Evolutionary conservation across 768 basidiomycete genomes (phyloP), one percentile per base, ranked within the genome.

Genomic region (Leucocoprinus birnbaumii): DNA sequence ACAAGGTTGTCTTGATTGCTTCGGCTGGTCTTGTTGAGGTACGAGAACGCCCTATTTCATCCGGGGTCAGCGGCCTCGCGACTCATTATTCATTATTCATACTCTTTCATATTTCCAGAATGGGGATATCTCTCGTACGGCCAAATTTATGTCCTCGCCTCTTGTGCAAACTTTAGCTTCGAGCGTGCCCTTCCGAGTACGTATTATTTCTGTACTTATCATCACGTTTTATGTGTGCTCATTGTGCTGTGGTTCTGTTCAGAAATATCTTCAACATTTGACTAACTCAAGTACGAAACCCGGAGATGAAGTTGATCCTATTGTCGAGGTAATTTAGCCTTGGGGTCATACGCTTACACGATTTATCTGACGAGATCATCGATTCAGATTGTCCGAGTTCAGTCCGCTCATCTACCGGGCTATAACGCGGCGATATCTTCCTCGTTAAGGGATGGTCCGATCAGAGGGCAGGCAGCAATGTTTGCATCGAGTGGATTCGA

Each of bases 371-470:
- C 34, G 4, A 16, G 7, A 31, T 5, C 5, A 31, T n/a, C 8
- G 10, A 35, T 42, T 35, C n/a, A 87, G 83, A 84, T 91, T 53
- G 83, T 90, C 0, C 80, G 87, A n/a, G 71, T 89, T 11, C 89
- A 91, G 68, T 86, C 86, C 0, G 89, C 89, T 1, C 84, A 89
- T 63, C 76, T 91, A 4, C 80, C 85, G 0, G 82, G 89, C 3
- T 91, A 83, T 65, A 89, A 91, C 59, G 78, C 81, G 19, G 89
- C 89, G 0, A 70, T 91, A n/a, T 88, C 88, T 0, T 89, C 87
- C 3, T 87, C 84, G 2, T 71, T 91, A 22, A 79, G 88, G 31
- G 80, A 86, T 37, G 88, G 88, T 1, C 88, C 89, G 13, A 72
- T 90, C 25, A 82, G 87, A 37, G 86, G 86, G 3, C 79, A 84